These are phyloP conservation scores for Triticum turgidum DNA, from an alignment of 176 grass and related monocot species.

Conservation along the genomic window DNA sequence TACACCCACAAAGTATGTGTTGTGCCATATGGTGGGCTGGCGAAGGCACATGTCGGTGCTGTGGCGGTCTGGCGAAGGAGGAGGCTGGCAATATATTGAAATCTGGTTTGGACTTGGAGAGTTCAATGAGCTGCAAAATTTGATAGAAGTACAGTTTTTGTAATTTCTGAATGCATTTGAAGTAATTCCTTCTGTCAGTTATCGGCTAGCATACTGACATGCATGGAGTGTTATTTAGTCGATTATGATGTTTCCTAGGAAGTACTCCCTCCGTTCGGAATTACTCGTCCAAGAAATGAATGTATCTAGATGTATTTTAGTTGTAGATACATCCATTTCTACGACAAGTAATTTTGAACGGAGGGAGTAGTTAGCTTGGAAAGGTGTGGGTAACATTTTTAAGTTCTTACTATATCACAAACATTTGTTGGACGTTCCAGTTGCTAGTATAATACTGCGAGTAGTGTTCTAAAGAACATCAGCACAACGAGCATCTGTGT, in stretches of 20 bases:
- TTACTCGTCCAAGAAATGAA: too few relatives aligned
- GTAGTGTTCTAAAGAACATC: neutral
- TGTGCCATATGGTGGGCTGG: neutral
- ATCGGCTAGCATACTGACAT: neutral
- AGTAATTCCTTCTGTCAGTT: neutral
- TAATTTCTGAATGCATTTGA: neutral
- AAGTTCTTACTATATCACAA: too few relatives aligned
- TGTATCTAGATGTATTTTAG: too few relatives aligned
- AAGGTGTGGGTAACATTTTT: too few relatives aligned
- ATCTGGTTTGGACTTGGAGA: neutral
- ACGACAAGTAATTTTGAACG: too few relatives aligned
- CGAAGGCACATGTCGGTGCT: neutral
- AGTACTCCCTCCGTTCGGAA: too few relatives aligned
- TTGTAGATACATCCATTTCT: too few relatives aligned
- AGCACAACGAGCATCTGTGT: neutral
- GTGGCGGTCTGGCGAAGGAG: neutral
- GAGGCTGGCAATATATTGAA: neutral
- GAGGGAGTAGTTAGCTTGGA: neutral
- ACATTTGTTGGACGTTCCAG: neutral
- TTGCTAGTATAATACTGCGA: neutral
- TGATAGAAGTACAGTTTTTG: neutral
- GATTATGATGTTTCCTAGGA: neutral
- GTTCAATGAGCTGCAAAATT: neutral
- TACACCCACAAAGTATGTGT: neutral
- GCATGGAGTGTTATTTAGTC: neutral